Percentiles rank a stretch among this genome's conserved stretches.
Conservation (phyloP, 2,329 filamentous ascomycete species). For the Torrubiella hemipterigena region DNA sequence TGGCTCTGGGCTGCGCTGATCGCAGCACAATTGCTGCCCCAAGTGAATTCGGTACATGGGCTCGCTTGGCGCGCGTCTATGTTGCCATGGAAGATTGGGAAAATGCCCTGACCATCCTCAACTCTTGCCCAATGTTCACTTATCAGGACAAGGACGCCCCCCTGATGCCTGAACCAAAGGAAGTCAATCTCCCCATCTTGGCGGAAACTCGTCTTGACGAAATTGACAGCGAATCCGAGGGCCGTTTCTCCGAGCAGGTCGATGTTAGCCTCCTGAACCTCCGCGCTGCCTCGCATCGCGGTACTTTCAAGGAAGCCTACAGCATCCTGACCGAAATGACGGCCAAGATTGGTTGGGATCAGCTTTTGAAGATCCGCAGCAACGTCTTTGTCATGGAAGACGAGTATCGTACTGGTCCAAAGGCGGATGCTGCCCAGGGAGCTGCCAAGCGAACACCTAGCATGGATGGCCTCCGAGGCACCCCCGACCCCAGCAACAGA, state of each 20-base stretch:
- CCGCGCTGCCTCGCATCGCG: constrained; percentile 80
- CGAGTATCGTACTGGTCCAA: constrained; percentile 88
- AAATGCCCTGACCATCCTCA: constrained; percentile 83
- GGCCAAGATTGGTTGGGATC: constrained; percentile 94
- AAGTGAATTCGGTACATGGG: constrained; percentile 96
- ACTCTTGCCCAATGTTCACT: constrained; percentile 99
- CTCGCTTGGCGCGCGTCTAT: constrained; percentile 84
- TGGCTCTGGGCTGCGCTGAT: constrained; percentile 89
- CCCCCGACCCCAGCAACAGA: constrained; percentile 47
- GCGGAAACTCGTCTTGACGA: constrained; percentile 87
- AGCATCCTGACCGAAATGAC: constrained; percentile 90
- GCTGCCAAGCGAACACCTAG: constrained; percentile 59
- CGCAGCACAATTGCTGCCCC: constrained; percentile 89
- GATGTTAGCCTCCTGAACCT: constrained; percentile 78
- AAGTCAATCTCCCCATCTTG: constrained; percentile 76
- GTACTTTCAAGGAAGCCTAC: constrained; percentile 93
- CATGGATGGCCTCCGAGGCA: constrained; percentile 64
- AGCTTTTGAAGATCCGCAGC: constrained; percentile 85
- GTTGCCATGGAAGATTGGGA: constrained; percentile 94
- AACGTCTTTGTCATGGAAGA: constrained; percentile 99
- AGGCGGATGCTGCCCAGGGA: constrained; percentile 45
- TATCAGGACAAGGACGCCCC: constrained; percentile 98
- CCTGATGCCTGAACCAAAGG: constrained; percentile 82
- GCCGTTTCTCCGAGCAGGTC: constrained; percentile 71
- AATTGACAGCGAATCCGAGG: constrained; percentile 83